Base-by-base conservation (phyloP, 2,329 filamentous ascomycete species). In the Exophiala phaeomuriformis region DNA sequence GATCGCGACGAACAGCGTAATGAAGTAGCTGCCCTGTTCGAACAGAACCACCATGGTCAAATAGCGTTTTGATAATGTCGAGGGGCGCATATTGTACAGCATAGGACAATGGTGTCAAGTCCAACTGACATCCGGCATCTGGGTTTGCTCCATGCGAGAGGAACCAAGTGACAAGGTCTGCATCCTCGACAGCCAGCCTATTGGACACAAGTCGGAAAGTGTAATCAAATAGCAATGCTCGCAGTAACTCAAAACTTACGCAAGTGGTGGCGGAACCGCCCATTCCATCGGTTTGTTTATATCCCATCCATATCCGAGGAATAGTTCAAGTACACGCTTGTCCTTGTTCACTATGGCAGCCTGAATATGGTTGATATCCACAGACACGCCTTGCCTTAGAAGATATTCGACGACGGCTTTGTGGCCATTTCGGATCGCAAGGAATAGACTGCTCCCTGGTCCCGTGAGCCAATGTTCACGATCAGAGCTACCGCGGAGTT, bases 31-130 rank as follows among this genome's bases (percentile, higher is more conserved):
- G 43, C 28, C 43, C 50, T 46, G 19, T 40, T 32, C 35, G 28
- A 39, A 52, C 28, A 7, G 50, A 47, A 31, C 50, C 43, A 32
- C 50, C 33, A 39, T 52, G 28, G 50, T 42, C 47, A n/a, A 50
- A 50, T n/a, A 50, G 36, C 10, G 37, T 43, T 39, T 33, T 43
- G n/a, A 50, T 43, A 42, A 50, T 29, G 8, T 50, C 37, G 40
- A 43, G 43, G 4, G 47, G 29, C 12, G 37, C 47, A 50, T n/a
- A 43, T 33, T 50, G 37, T 29, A 48, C 46, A 35, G 46, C 46
- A 48, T 48, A 48, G n/a, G 33, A 48, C 35, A 48, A 39, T 40
- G 46, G 6, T 5, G 46, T 39, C 29, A 40, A 39, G 46, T 48
- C 46, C 5, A 29, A 48, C 3, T 43, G 40, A 27, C 40, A 43